Conservation (phyloP, 345 rosid species). For the Euphorbia tirucalli region DNA sequence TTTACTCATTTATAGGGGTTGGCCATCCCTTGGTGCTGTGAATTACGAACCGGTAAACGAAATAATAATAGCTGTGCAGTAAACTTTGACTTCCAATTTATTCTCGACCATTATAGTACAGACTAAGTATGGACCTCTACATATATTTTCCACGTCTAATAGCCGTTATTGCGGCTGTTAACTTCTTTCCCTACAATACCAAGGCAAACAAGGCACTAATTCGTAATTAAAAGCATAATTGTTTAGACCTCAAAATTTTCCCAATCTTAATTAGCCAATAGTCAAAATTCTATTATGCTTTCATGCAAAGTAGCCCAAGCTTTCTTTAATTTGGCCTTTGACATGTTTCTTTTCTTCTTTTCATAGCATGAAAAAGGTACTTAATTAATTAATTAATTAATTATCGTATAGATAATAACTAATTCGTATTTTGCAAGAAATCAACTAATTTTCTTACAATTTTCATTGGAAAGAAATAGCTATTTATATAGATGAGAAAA, state of each 20-base stretch:
- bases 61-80: background rate
- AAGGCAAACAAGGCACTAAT: too few relatives aligned
- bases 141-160: background rate
- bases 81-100: conserved; percentile 8
- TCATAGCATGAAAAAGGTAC: too few relatives aligned
- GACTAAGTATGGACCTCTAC: background rate
- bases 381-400: too few relatives aligned
- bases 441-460: background rate
- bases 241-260: too few relatives aligned
- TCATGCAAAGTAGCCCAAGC: background rate
- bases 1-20: too few relatives aligned
- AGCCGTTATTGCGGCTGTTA: background rate
- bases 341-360: too few relatives aligned
- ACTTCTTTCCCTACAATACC: too few relatives aligned
- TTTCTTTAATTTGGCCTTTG: background rate
- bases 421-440: background rate
- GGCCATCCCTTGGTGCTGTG: background rate
- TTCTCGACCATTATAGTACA: background rate
- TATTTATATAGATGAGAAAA: background rate
- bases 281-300: too few relatives aligned
- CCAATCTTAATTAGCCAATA: too few relatives aligned
- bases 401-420: too few relatives aligned
- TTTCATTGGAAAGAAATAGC: background rate
- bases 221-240: too few relatives aligned
- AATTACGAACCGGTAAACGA: background rate